phyloP scores from a whole-genome alignment of 805 yeast species.

The Teunomyces cretensis region DNA sequence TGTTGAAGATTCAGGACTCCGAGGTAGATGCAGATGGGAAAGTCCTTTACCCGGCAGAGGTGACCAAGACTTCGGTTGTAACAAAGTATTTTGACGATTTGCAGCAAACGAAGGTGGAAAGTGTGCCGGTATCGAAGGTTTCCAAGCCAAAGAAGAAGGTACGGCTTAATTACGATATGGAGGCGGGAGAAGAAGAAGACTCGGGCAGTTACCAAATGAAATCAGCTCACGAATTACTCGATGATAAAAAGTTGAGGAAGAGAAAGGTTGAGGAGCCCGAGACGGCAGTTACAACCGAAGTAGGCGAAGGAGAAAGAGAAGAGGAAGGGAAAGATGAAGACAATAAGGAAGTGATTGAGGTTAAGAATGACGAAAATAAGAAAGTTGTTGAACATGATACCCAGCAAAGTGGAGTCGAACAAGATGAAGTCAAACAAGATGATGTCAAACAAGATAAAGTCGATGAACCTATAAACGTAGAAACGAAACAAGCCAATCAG shows the following conservation, averaged over 20 bases:
- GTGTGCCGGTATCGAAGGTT: slow-evolving; percentile 14
- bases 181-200: slow-evolving; percentile 37
- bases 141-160: slow-evolving; percentile 30
- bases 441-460: slow-evolving; percentile 1
- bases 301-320: slow-evolving; percentile 1
- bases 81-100: slow-evolving; percentile 51
- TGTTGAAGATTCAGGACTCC: slow-evolving; percentile 48
- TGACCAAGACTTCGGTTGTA: slow-evolving; percentile 42
- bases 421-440: slow-evolving; percentile 8
- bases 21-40: slow-evolving; percentile 42
- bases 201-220: slow-evolving; percentile 32
- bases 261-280: background rate
- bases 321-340: background rate
- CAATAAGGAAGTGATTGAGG: background rate
- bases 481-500: background rate
- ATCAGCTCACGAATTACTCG: slow-evolving; percentile 41
- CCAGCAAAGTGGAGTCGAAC: background rate
- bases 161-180: slow-evolving; percentile 35
- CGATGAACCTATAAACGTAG: too few relatives aligned
- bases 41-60: slow-evolving; percentile 53
- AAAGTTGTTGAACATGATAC: slow-evolving; percentile 3
- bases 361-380: background rate
- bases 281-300: background rate
- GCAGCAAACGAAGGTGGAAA: slow-evolving; percentile 12
- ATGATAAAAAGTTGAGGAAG: slow-evolving; percentile 17